Base-by-base conservation (phyloP, 257 asterid species). In the Orobanche coerulescens region DNA sequence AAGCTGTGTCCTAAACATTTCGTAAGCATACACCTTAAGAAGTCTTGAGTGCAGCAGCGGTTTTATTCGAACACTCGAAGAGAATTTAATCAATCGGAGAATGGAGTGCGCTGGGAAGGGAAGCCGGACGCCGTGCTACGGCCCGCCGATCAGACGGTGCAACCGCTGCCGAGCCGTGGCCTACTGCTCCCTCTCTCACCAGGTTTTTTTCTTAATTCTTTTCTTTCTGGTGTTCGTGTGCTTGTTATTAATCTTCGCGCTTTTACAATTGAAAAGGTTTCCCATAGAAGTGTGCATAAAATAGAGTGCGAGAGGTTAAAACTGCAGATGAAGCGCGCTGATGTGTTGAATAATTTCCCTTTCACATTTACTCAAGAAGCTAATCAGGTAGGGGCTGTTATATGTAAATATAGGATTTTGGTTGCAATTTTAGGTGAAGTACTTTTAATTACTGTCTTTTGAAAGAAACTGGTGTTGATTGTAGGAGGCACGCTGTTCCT, bases 31-130 rank as follows among this genome's bases (percentile, higher is more conserved):
- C n/a, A n/a, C n/a, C n/a, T n/a, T n/a, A n/a, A n/a, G n/a, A n/a
- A n/a, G n/a, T n/a, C n/a, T n/a, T n/a, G 23, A 23, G 33, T 23
- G 1, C 18, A 51, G 11, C 0, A 0, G 47, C 64, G 56, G 26
- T 14, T 59, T 11, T 49, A 49, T 14, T 8, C 13, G 14, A 25
- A 24, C 14, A 16, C 24, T 4, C 13, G 31, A 10, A n/a, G n/a
- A n/a, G n/a, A n/a, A n/a, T n/a, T n/a, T n/a, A n/a, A n/a, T n/a
- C n/a, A n/a, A 53, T 39, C 61, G 44, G 44, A 10, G 28, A 26
- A 49, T 93, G 98, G 98, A 93, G 40, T 93, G 98, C 78, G 97
- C 97, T 74, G 96, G 89, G 15, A 86, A 69, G 62, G 87, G 85
- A 44, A 69, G 94, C 81, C 75, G 82, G 36, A 77, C 81, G 52